Evolutionary conservation across 139 green algal genomes (phyloP).

Genomic region (Chlorella sp.): DNA sequence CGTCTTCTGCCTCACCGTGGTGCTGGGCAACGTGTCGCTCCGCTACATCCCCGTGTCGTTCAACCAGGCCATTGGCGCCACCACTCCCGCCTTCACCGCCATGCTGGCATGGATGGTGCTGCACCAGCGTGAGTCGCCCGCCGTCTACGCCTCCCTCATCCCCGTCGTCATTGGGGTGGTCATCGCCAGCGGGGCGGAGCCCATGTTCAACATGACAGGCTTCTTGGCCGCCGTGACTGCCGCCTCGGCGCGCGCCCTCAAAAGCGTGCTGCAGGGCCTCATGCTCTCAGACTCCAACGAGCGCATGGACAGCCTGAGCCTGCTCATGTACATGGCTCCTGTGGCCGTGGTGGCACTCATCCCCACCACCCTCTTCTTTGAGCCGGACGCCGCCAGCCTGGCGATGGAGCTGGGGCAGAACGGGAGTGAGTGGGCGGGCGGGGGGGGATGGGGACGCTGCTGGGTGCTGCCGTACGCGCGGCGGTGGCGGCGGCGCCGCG

Average conservation of each 20-base stretch:
- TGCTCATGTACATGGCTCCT: slow-evolving; percentile 95
- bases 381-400: slow-evolving; percentile 57
- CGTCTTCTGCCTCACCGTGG: slow-evolving; percentile 91
- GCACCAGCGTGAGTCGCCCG: slow-evolving; percentile 58
- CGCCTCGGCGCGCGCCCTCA: slow-evolving; percentile 79
- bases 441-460: not conserved
- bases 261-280: slow-evolving; percentile 74
- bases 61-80: slow-evolving; percentile 95
- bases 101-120: slow-evolving; percentile 74
- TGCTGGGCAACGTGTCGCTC: slow-evolving; percentile 91
- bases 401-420: slow-evolving; percentile 35
- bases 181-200: slow-evolving; percentile 89
- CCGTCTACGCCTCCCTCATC: slow-evolving; percentile 88
- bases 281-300: slow-evolving; percentile 81
- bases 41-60: slow-evolving; percentile 93
- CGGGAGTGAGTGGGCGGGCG: slow-evolving; percentile 13
- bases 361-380: slow-evolving; percentile 73
- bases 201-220: slow-evolving; percentile 87
- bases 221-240: slow-evolving; percentile 85
- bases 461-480: not conserved
- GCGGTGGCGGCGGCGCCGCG: not conserved
- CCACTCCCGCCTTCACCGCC: slow-evolving; percentile 96
- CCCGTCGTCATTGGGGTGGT: slow-evolving; percentile 91
- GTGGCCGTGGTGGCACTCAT: slow-evolving; percentile 78
- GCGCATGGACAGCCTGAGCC: slow-evolving; percentile 89